Base-by-base conservation (phyloP, 169 alveolate genomes). In the Babesia bigemina region DNA sequence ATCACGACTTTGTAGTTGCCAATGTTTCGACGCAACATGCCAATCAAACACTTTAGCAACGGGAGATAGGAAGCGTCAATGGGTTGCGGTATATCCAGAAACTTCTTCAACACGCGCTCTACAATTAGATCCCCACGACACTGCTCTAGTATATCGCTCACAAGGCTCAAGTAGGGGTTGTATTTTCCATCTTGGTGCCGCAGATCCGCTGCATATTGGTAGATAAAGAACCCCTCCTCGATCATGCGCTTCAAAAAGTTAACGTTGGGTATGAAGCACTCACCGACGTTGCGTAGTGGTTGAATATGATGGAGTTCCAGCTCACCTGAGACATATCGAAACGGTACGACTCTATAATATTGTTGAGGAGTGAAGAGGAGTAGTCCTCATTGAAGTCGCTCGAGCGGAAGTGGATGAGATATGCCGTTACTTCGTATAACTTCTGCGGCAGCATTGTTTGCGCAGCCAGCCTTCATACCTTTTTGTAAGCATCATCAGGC, bases 211-310 rank as follows among this genome's bases (percentile, higher is more conserved):
- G 60, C 66, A 29, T 74, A 74, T 33, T 65, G 70, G 58, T 56
- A 67, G 12, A 61, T 63, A 76, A 67, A 67, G 53, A 67, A 67
- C 56, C 76, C 76, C 45, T 67, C 61, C 56, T 67, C 76, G 56
- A 67, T 53, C 76, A 67, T 53, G 19, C 76, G 63, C 76, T 67
- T 63, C 12, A 4, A n/a, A 14, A 39, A n/a, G 22, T 53, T 2
- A 29, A 16, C 14, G 45, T 22, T n/a, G 16, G 21, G 39, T 12
- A 29, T 12, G 39, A 0, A 52, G 21, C 0, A 61, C 67, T 3
- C 29, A 78, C 86, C 69, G 86, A 78, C 17, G 81, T 62, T 2
- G 88, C 62, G 47, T 71, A 72, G 52, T 70, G 75, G 57, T 81
- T 81, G 65, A 81, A 81, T 19, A 66, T 47, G 9, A 72, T 53